Evolutionary conservation across 164 flowering plant genomes (phyloP).

Genomic region (Aristolochia californica): DNA sequence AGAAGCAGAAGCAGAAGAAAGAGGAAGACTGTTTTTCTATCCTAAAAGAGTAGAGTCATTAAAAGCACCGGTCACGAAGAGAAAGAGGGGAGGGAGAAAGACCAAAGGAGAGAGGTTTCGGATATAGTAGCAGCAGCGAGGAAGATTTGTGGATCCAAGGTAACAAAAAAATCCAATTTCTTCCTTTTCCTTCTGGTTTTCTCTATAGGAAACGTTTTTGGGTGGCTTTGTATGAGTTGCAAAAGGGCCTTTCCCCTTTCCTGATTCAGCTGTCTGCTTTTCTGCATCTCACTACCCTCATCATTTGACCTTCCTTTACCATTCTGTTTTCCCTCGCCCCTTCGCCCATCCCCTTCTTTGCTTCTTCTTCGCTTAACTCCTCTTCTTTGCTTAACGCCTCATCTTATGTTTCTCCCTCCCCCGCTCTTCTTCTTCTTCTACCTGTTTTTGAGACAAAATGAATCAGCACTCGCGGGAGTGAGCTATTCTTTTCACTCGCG

Average conservation of each 20-base stretch:
- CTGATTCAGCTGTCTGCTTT: not conserved
- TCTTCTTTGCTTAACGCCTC: no score
- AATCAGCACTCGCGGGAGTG: no score
- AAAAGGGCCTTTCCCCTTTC: not conserved
- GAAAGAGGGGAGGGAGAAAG: not conserved
- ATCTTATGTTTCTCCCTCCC: no score
- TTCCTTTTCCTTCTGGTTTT: not conserved
- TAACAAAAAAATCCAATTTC: not conserved
- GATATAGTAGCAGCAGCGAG: not conserved
- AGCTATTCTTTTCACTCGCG: no score
- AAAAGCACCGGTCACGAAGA: no score
- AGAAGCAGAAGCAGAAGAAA: no score
- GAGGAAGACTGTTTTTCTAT: no score
- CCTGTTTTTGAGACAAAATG: no score
- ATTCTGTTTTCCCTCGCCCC: not conserved
- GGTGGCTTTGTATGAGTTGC: not conserved
- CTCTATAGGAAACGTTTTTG: not conserved
- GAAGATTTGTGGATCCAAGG: conserved; percentile 7
- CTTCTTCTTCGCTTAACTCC: no score
- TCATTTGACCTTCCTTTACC: not conserved
- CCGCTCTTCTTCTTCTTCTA: no score
- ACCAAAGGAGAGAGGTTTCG: not conserved
- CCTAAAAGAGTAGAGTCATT: no score
- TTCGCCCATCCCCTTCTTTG: not conserved
- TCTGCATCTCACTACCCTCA: not conserved